phyloP scores from a whole-genome alignment of 306 rosid genomes.

The Acacia confusa region DNA sequence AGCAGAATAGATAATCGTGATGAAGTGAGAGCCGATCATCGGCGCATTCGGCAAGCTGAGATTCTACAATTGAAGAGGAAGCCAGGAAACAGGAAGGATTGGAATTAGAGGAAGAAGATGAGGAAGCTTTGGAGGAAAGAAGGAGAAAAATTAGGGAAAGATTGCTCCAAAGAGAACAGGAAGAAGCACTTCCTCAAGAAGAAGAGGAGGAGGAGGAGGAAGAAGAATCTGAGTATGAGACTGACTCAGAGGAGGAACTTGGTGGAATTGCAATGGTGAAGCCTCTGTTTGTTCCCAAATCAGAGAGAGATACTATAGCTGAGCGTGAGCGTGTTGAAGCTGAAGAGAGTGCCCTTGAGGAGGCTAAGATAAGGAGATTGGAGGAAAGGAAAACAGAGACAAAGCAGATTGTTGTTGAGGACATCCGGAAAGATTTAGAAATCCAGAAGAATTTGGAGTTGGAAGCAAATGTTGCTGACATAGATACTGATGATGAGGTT shows the following conservation, averaged over 20 bases:
- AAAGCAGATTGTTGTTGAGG: slow-evolving; percentile 89
- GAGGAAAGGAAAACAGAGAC: slow-evolving; percentile 87
- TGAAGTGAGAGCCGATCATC: slow-evolving; percentile 87
- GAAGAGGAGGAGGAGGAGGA: slow-evolving; percentile 72
- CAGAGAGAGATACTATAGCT: slow-evolving; percentile 88
- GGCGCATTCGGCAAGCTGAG: slow-evolving; percentile 92
- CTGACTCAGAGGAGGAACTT: slow-evolving; percentile 89
- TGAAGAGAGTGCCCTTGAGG: slow-evolving; percentile 81
- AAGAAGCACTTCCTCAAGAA: slow-evolving; percentile 74
- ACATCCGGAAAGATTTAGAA: slow-evolving; percentile 83
- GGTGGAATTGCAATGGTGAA: slow-evolving; percentile 87
- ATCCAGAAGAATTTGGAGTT: slow-evolving; percentile 82
- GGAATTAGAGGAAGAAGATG: slow-evolving; percentile 82
- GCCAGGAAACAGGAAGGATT: slow-evolving; percentile 82
- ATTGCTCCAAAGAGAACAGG: slow-evolving; percentile 81
- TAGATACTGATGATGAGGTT: slow-evolving; percentile 93
- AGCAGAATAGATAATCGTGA: slow-evolving; percentile 83
- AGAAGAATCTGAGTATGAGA: slow-evolving; percentile 88
- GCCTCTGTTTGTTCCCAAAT: slow-evolving; percentile 93
- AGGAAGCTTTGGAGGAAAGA: slow-evolving; percentile 74
- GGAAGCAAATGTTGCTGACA: slow-evolving; percentile 89
- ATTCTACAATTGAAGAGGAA: slow-evolving; percentile 91
- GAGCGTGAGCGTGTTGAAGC: slow-evolving; percentile 95
- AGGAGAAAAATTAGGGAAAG: slow-evolving; percentile 72
- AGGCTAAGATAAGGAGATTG: slow-evolving; percentile 66